Evolutionary conservation across 23 red algal genomes (phyloP).

Genomic region (Chondrus crispus): DNA sequence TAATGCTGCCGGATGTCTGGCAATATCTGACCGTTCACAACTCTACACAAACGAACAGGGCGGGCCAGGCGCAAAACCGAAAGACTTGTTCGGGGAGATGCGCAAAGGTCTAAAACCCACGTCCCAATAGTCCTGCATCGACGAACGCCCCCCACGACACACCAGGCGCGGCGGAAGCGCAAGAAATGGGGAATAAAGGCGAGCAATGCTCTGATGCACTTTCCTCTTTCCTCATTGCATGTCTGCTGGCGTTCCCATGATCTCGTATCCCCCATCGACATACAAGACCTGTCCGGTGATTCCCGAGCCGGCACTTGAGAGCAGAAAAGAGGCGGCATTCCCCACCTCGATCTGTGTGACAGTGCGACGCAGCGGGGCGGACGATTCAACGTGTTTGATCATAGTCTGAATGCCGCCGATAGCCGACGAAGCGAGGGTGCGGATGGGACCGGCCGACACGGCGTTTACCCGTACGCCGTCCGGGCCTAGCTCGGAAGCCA

Average conservation of each 20-base stretch:
- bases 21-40: too few relatives aligned
- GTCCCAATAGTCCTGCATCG: too few relatives aligned
- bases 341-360: conserved; percentile 92
- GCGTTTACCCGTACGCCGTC: conserved; percentile 87
- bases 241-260: conserved; percentile 82
- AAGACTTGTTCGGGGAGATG: too few relatives aligned
- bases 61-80: too few relatives aligned
- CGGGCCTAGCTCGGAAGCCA: conserved; percentile 92
- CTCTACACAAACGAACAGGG: too few relatives aligned
- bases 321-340: conserved; percentile 84
- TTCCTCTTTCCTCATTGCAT: neutral
- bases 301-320: conserved; percentile 79
- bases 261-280: conserved; percentile 93
- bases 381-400: conserved; percentile 90
- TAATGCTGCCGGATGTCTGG: too few relatives aligned
- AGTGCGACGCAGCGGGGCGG: conserved; percentile 81
- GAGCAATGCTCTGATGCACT: neutral
- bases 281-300: conserved; percentile 97
- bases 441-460: conserved; percentile 87
- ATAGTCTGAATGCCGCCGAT: conserved; percentile 90
- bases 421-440: conserved; percentile 89
- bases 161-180: neutral
- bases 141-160: too few relatives aligned
- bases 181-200: neutral
- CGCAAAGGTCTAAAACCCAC: too few relatives aligned